These are phyloP conservation scores for Paralagenidium karlingii DNA, from an alignment of 352 stramenopile species.

Conservation along the genomic window DNA sequence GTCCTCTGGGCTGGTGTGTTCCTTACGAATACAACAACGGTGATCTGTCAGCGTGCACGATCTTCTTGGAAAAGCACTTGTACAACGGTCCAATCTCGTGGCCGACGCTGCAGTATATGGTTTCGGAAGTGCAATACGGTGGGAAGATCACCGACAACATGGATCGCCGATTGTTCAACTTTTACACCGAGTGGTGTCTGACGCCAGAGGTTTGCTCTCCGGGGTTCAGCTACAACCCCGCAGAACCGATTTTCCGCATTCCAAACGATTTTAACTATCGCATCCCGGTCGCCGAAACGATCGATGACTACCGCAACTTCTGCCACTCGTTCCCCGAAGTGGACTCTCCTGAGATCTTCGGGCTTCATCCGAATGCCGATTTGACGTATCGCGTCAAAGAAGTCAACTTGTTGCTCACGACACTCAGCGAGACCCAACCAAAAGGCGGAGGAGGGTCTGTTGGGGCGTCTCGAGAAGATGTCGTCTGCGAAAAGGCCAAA, in stretches of 20 bases:
- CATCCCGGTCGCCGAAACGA: constrained; percentile 86
- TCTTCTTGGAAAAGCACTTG: constrained; percentile 97
- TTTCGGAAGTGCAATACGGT: constrained; percentile 97
- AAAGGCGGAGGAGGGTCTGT: constrained; percentile 85
- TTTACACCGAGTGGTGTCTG: constrained; percentile 96
- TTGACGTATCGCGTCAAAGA: constrained; percentile 97
- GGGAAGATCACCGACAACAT: constrained; percentile 99
- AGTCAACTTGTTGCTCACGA: constrained; percentile 89
- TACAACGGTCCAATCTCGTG: constrained; percentile 98
- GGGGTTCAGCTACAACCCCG: constrained; percentile 93
- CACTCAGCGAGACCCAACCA: constrained; percentile 93
- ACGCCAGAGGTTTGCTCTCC: constrained; percentile 69
- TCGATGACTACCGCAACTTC: constrained; percentile 93
- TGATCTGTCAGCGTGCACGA: constrained; percentile 94
- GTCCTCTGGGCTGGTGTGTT: constrained; percentile 95
- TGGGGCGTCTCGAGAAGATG: constrained; percentile 89
- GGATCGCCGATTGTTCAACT: constrained; percentile 95
- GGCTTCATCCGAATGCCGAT: constrained; percentile 97
- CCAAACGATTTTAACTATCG: constrained; percentile 95
- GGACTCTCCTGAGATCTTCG: constrained; percentile 98
- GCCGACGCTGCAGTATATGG: constrained; percentile 98
- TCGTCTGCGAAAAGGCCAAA: constrained; percentile 92
- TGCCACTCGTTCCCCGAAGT: constrained; percentile 93
- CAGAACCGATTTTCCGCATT: constrained; percentile 91
- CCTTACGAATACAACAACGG: constrained; percentile 99